Conservation (phyloP, 192 early-diverging fungal species). For the Coemansia sp. region DNA sequence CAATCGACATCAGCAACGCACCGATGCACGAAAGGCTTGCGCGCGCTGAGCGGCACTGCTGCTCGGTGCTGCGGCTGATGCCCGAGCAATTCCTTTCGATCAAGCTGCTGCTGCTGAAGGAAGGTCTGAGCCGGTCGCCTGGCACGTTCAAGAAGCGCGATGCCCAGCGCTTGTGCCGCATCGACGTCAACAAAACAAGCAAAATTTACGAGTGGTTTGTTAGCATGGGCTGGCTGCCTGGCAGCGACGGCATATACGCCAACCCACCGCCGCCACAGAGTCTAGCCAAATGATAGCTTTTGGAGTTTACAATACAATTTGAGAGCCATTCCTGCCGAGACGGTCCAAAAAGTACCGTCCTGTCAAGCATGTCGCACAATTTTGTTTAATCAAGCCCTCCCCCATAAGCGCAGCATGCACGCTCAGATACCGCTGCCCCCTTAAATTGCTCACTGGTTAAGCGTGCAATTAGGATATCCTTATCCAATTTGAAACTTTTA, state of each 20-base stretch:
- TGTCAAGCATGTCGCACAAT: neutral
- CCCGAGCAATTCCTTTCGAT: slow-evolving; percentile 83
- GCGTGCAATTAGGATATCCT: neutral
- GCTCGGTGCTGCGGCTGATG: slow-evolving; percentile 76
- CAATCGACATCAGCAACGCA: slow-evolving; percentile 36
- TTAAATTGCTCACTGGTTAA: neutral
- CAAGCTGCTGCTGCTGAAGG: slow-evolving; percentile 73
- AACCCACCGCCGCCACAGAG: slow-evolving; percentile 7
- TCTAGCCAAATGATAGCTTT: neutral
- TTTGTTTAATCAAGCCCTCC: neutral
- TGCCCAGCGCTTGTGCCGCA: slow-evolving; percentile 84
- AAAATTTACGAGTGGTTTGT: slow-evolving; percentile 89
- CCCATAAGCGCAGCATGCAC: neutral
- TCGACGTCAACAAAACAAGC: slow-evolving; percentile 94
- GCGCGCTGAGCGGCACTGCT: slow-evolving; percentile 67
- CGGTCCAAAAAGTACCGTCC: neutral
- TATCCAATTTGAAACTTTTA: slow-evolving; percentile 4
- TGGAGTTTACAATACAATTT: neutral
- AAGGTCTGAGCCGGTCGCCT: slow-evolving; percentile 28
- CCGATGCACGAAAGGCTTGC: slow-evolving; percentile 45
- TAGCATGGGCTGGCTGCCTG: slow-evolving; percentile 77
- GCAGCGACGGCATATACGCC: slow-evolving; percentile 35
- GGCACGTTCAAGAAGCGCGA: slow-evolving; percentile 81
- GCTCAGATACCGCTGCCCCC: neutral
- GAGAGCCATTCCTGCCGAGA: neutral